Evolutionary conservation across 208 protist species (phyloP).

Genomic region (Entamoeba invadens): DNA sequence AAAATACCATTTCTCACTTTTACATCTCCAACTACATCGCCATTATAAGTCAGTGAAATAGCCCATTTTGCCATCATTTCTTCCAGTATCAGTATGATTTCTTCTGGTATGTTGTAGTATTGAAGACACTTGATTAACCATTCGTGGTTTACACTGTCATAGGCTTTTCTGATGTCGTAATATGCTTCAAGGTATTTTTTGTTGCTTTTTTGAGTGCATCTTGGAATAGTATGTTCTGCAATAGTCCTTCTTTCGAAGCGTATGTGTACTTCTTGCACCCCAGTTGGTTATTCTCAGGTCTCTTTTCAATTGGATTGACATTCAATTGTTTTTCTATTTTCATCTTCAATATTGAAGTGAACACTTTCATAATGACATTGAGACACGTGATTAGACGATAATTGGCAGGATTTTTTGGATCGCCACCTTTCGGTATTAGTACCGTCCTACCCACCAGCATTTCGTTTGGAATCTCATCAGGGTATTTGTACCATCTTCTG

Average conservation of each 20-base stretch:
- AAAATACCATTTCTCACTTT: neutral
- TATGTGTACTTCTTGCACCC: neutral
- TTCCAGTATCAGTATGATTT: neutral
- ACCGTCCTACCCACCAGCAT: neutral
- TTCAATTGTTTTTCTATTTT: neutral
- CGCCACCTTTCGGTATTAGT: neutral
- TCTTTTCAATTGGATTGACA: neutral
- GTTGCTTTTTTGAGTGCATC: neutral
- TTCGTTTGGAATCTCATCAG: neutral
- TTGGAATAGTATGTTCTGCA: neutral
- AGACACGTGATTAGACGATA: neutral
- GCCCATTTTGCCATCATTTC: neutral
- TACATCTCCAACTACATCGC: neutral
- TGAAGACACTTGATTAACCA: neutral
- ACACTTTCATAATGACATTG: neutral
- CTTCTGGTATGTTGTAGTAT: neutral
- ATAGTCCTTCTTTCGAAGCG: neutral
- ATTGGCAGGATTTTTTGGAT: neutral
- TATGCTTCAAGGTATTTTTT: neutral
- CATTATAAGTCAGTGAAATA: neutral
- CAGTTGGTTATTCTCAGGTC: neutral
- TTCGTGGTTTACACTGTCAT: neutral
- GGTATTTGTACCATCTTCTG: neutral
- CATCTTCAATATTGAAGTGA: neutral
- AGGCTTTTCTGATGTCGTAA: neutral